Conservation (phyloP, 2,329 filamentous ascomycete species). For the Amphichorda felina region DNA sequence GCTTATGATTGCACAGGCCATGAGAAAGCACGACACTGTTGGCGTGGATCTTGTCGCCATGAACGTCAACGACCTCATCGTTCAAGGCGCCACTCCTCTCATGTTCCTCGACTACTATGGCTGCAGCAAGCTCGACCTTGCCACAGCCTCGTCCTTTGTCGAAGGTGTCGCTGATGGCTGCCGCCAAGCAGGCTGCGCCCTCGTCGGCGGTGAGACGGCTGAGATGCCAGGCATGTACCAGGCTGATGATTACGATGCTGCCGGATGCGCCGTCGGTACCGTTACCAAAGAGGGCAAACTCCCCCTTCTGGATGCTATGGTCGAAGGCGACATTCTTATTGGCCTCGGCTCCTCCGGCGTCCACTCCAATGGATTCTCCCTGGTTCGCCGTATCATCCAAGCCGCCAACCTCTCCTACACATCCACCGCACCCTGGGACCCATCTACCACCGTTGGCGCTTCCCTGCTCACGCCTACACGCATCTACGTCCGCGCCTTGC, state of each 20-base stretch:
- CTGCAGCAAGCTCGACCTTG: slow-evolving; percentile 74
- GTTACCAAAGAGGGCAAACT: slow-evolving; percentile 60
- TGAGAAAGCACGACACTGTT: slow-evolving; percentile 85
- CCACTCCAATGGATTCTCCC: slow-evolving; percentile 95
- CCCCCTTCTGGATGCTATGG: slow-evolving; percentile 67
- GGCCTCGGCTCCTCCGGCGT: slow-evolving; percentile 77
- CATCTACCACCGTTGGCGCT: slow-evolving; percentile 49
- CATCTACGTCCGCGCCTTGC: slow-evolving; percentile 81
- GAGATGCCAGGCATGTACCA: slow-evolving; percentile 97
- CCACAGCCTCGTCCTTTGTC: slow-evolving; percentile 74
- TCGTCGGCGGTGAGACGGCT: slow-evolving; percentile 95
- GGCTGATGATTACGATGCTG: slow-evolving; percentile 83
- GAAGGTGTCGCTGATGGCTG: slow-evolving; percentile 84
- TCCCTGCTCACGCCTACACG: slow-evolving; percentile 79
- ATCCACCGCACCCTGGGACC: slow-evolving; percentile 67
- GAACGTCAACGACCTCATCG: slow-evolving; percentile 97
- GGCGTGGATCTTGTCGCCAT: slow-evolving; percentile 96
- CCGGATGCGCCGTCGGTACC: slow-evolving; percentile 79
- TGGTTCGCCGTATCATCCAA: slow-evolving; percentile 83
- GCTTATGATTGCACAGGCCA: slow-evolving; percentile 85
- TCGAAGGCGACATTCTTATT: slow-evolving; percentile 70
- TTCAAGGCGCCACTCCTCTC: slow-evolving; percentile 87
- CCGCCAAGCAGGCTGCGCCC: slow-evolving; percentile 69
- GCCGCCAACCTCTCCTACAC: slow-evolving; percentile 59
- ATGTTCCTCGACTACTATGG: slow-evolving; percentile 99